Evolutionary conservation across 2,329 filamentous ascomycete species (phyloP).

Genomic region (Exophiala phaeomuriformis): DNA sequence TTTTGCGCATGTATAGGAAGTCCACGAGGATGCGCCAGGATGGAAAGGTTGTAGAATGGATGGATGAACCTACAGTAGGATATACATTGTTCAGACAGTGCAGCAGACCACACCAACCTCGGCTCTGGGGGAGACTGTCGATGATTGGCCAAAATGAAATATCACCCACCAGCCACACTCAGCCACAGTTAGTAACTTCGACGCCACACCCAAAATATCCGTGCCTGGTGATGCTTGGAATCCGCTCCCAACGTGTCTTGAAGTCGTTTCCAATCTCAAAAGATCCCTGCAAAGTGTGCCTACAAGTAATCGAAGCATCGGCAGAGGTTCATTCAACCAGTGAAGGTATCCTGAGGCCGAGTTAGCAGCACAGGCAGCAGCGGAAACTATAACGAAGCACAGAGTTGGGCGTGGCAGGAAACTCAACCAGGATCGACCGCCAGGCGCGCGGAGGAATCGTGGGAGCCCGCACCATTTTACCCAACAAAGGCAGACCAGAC

Average conservation of each 20-base stretch:
- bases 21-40: too few relatives aligned
- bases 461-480: constrained; percentile 1
- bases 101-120: neutral
- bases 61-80: too few relatives aligned
- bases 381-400: neutral
- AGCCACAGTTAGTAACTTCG: constrained; percentile 3
- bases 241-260: neutral
- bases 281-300: neutral
- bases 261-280: neutral
- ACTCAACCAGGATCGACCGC: neutral
- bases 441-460: neutral
- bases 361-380: neutral
- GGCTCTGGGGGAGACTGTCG: neutral
- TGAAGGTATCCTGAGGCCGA: neutral
- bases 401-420: neutral
- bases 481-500: constrained; percentile 6
- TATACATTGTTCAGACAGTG: neutral
- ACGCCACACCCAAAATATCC: neutral
- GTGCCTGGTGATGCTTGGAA: neutral
- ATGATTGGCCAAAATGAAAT: too few relatives aligned
- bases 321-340: neutral
- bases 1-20: too few relatives aligned
- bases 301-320: neutral
- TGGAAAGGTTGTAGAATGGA: too few relatives aligned
- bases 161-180: neutral